phyloP scores from a whole-genome alignment of 2,329 filamentous ascomycete species.

The Colletotrichum sansevieriae region DNA sequence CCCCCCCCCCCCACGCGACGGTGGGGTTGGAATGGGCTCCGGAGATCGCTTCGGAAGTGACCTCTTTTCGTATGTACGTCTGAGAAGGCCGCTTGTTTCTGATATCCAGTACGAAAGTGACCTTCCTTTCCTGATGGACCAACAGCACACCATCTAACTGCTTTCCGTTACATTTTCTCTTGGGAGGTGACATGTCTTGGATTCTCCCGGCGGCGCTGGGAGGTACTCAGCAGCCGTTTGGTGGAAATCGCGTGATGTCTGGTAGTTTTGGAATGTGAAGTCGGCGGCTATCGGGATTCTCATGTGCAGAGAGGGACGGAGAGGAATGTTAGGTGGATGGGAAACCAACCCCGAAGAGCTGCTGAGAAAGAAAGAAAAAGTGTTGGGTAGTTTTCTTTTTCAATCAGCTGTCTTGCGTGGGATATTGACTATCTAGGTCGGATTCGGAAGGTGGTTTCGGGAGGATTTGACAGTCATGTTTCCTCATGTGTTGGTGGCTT shows the following conservation, averaged over 20 bases:
- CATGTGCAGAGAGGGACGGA: neutral
- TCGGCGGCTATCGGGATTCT: conserved; percentile 8
- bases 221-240: no score
- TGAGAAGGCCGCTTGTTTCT: neutral
- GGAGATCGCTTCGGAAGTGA: conserved; percentile 29
- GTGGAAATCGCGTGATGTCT: neutral
- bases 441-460: neutral
- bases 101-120: no score
- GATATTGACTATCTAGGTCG: neutral
- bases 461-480: neutral
- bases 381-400: neutral
- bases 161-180: no score
- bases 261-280: neutral
- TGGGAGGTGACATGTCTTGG: conserved; percentile 3
- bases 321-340: neutral
- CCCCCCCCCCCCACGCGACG: no score
- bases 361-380: no score
- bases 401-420: neutral
- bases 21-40: neutral
- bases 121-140: no score
- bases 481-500: neutral
- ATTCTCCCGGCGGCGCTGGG: neutral
- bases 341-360: no score
- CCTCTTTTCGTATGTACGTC: neutral
- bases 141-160: no score